Evolutionary conservation across 176 grass and related monocot genomes (phyloP).

Genomic region (Areca catechu): DNA sequence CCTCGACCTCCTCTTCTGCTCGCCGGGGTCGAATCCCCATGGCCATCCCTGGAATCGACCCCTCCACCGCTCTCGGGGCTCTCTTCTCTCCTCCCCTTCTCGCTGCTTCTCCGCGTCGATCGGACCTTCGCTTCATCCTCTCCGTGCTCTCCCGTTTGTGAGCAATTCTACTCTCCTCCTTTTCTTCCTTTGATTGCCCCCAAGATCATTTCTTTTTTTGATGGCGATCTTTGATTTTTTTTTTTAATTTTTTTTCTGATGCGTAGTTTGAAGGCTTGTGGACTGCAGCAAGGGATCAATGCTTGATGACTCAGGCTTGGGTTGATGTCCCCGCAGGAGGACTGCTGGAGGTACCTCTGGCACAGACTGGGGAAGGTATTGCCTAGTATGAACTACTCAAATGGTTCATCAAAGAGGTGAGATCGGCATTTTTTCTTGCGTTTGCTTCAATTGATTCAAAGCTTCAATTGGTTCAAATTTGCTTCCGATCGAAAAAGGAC

Average conservation of each 20-base stretch:
- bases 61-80: background rate
- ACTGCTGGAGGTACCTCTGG: slow-evolving; percentile 73
- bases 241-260: background rate
- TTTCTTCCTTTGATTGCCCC: background rate
- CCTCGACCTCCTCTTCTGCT: background rate
- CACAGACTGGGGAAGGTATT: slow-evolving; percentile 93
- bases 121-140: background rate
- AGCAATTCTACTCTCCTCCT: background rate
- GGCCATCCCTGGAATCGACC: background rate
- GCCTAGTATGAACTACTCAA: slow-evolving; percentile 88
- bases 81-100: background rate
- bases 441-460: background rate
- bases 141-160: background rate
- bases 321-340: slow-evolving; percentile 2
- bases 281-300: slow-evolving; percentile 5
- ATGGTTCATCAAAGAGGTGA: slow-evolving; percentile 78
- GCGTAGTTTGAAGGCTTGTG: background rate
- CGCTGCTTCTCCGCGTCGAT: background rate
- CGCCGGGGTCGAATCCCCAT: no score
- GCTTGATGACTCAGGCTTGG: slow-evolving; percentile 28
- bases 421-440: background rate
- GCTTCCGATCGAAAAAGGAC: no score
- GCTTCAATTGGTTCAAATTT: background rate
- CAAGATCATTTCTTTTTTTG: background rate
- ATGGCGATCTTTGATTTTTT: background rate